Conservation (phyloP, 2,329 filamentous ascomycete genomes). For the Phyllosticta citriasiana region DNA sequence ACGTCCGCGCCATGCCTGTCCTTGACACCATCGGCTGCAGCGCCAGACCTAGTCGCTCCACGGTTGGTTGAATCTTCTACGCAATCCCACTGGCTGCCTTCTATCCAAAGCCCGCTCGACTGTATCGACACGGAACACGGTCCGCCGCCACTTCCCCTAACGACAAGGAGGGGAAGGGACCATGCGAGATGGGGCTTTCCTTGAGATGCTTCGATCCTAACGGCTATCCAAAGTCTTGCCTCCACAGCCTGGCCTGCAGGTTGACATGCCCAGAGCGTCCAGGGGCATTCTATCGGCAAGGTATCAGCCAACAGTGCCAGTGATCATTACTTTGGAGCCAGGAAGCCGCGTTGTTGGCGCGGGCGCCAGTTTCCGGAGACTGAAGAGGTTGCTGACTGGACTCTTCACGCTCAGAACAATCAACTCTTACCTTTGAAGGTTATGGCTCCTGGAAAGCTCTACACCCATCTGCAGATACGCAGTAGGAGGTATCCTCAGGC, state of each 20-base stretch:
- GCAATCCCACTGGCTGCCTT: not conserved
- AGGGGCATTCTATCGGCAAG: not conserved
- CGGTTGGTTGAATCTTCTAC: not conserved
- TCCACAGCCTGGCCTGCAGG: not conserved
- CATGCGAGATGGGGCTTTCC: not conserved
- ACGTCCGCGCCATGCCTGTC: not conserved
- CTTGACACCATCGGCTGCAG: not conserved
- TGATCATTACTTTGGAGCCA: not conserved
- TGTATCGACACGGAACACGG: not conserved
- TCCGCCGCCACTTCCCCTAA: not conserved
- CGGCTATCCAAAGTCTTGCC: not conserved
- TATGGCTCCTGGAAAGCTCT: not conserved
- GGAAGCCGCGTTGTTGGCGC: not conserved
- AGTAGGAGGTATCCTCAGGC: not conserved
- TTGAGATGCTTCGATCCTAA: not conserved
- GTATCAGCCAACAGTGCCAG: not conserved
- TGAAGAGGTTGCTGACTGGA: not conserved
- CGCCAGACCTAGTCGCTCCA: not conserved
- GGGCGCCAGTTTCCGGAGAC: not conserved
- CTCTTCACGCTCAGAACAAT: not conserved
- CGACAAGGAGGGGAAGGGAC: not conserved
- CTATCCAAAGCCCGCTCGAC: not conserved
- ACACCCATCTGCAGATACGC: not conserved
- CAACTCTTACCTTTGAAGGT: not conserved
- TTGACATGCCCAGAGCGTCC: not conserved